Percentiles rank a stretch among this genome's conserved stretches.
These are phyloP conservation scores for Monosporascus sp. DNA, from an alignment of 2,329 filamentous ascomycete species.

Conservation along the genomic window DNA sequence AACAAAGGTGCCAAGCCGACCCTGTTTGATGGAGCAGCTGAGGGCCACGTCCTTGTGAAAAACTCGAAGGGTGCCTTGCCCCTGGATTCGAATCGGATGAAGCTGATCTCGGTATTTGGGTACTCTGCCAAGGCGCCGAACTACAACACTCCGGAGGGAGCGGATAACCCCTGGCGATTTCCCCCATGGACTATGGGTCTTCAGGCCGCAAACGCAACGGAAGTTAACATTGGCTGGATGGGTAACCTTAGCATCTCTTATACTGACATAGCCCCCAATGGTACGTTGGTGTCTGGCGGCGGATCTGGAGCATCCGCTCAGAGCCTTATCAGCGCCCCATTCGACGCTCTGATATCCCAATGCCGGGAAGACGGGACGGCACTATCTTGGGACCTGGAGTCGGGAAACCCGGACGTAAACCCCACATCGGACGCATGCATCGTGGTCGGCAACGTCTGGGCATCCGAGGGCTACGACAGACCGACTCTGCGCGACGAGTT, in stretches of 20 bases:
- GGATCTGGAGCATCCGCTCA: conserved; percentile 34
- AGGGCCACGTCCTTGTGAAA: conserved; percentile 36
- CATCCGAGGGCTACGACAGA: conserved; percentile 57
- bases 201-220: conserved; percentile 7
- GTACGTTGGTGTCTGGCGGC: conserved; percentile 33
- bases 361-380: conserved; percentile 38
- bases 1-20: conserved; percentile 23
- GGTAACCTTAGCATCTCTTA: conserved; percentile 12
- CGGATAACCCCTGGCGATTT: conserved; percentile 34
- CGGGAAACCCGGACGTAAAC: conserved; percentile 30
- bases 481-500: conserved; percentile 53
- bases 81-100: conserved; percentile 40
- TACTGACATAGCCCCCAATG: conserved; percentile 28
- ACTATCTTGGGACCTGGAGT: conserved; percentile 40
- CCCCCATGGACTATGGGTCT: conserved; percentile 6
- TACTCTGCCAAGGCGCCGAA: conserved; percentile 32
- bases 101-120: conserved; percentile 39
- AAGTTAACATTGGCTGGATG: conserved; percentile 15
- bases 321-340: conserved; percentile 32
- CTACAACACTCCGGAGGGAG: conserved; percentile 34
- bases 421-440: conserved; percentile 48
- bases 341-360: conserved; percentile 32
- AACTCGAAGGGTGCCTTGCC: conserved; percentile 40
- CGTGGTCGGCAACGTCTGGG: conserved; percentile 50
- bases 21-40: conserved; percentile 31